Percentiles rank a stretch among this genome's conserved stretches.
These are phyloP conservation scores for Leccinum uliginosum DNA, from an alignment of 768 basidiomycete species.

Conservation along the genomic window DNA sequence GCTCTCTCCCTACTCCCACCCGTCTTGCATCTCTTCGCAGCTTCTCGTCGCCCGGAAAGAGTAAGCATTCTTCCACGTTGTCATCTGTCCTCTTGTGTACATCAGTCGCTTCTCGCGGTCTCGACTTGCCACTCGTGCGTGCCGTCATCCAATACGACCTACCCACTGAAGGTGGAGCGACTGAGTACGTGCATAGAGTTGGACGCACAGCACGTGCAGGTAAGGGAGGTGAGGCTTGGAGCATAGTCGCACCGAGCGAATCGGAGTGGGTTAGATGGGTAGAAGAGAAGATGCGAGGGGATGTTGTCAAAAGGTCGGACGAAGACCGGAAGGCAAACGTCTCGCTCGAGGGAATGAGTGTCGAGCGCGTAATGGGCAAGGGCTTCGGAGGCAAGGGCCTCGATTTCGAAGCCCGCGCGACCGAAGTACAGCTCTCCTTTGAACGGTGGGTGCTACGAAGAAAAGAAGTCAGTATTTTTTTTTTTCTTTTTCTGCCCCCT, in stretches of 20 bases:
- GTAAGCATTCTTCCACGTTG: conserved; percentile 27
- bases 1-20: conserved; percentile 76
- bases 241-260: conserved; percentile 85
- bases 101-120: conserved; percentile 96
- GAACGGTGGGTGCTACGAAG: conserved; percentile 85
- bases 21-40: conserved; percentile 80
- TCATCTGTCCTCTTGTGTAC: conserved; percentile 88
- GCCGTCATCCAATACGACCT: conserved; percentile 96
- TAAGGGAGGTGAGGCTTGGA: conserved; percentile 94
- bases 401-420: conserved; percentile 87
- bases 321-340: conserved; percentile 37
- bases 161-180: conserved; percentile 94
- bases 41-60: conserved; percentile 54
- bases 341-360: conserved; percentile 52
- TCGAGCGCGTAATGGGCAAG: conserved; percentile 66
- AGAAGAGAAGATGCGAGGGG: conserved; percentile 71
- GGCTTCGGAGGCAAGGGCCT: conserved; percentile 83
- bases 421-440: conserved; percentile 91
- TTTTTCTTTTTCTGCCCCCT: background rate
- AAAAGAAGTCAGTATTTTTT: conserved; percentile 54
- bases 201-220: conserved; percentile 97
- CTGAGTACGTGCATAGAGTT: conserved; percentile 95
- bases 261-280: conserved; percentile 89
- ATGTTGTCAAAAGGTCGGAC: conserved; percentile 27
- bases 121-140: conserved; percentile 91